phyloP scores from a whole-genome alignment of 257 asterid species.

The Ehretia macrophylla region DNA sequence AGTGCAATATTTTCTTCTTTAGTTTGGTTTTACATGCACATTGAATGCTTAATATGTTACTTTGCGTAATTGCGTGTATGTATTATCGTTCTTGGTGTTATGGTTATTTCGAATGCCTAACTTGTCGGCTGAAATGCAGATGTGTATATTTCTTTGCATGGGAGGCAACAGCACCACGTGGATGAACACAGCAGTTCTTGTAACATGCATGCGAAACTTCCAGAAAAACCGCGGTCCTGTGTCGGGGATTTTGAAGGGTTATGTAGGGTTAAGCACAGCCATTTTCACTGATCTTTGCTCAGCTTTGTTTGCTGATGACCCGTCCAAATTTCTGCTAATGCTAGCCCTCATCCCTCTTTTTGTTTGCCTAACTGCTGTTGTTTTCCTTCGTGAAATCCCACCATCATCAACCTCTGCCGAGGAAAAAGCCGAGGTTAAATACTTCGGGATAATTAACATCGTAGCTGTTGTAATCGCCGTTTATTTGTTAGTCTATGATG shows the following conservation, averaged over 20 bases:
- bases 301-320: conserved; percentile 77
- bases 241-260: conserved; percentile 88
- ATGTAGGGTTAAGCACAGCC: conserved; percentile 92
- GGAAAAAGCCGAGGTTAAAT: conserved; percentile 58
- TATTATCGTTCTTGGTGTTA: too few species aligned
- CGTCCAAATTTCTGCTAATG: conserved; percentile 71
- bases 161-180: conserved; percentile 98
- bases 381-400: conserved; percentile 88
- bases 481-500: conserved; percentile 61
- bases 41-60: too few species aligned
- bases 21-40: too few species aligned
- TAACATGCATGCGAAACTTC: conserved; percentile 84
- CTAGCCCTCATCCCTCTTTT: conserved; percentile 60
- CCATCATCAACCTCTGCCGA: conserved; percentile 63
- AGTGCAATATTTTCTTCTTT: too few species aligned
- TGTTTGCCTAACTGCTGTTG: conserved; percentile 66
- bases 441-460: conserved; percentile 64
- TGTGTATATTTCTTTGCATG: conserved; percentile 88
- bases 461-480: conserved; percentile 72
- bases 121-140: conserved; percentile 29
- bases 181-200: conserved; percentile 96
- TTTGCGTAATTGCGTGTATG: too few species aligned
- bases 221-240: conserved; percentile 84
- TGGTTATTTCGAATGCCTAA: too few species aligned
- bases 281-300: conserved; percentile 91